Percentiles rank a stretch among this genome's conserved stretches.
phyloP scores from a whole-genome alignment of 352 stramenopile genomes.

The Globisporangium yorkense region DNA sequence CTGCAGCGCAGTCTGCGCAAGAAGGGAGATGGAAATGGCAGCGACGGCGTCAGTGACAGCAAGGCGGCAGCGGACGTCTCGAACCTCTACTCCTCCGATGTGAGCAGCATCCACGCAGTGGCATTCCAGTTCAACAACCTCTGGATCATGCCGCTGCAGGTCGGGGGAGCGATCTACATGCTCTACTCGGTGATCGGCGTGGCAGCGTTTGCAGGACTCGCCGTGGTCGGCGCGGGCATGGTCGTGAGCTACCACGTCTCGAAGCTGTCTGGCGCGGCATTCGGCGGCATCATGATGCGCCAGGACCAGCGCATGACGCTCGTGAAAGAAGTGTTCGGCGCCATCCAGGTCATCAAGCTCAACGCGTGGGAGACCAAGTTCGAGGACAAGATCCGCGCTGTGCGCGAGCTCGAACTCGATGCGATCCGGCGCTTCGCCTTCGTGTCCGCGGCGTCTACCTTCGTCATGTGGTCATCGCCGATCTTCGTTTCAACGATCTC shows the following conservation, averaged over 20 bases:
- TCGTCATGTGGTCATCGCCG: conserved; percentile 9
- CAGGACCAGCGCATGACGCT: conserved; percentile 89
- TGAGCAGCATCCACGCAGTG: conserved; percentile 38
- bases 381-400: conserved; percentile 41
- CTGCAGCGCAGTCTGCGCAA: conserved; percentile 15
- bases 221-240: conserved; percentile 33
- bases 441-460: too few relatives aligned
- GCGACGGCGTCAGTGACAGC: conserved; percentile 51
- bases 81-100: conserved; percentile 92
- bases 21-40: conserved; percentile 7
- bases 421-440: conserved; percentile 44
- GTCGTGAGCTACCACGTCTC: conserved; percentile 33
- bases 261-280: conserved; percentile 18
- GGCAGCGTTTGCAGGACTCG: conserved; percentile 36
- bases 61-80: conserved; percentile 54
- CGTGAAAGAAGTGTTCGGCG: conserved; percentile 86
- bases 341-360: conserved; percentile 95
- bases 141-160: conserved; percentile 38
- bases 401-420: conserved; percentile 52
- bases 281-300: conserved; percentile 71
- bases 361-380: conserved; percentile 87
- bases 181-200: conserved; percentile 25
- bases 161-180: conserved; percentile 28
- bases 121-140: conserved; percentile 61
- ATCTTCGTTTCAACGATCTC: conserved; percentile 21